Conservation (phyloP, 2,329 filamentous ascomycete species). For the Huntiella omanensis region DNA sequence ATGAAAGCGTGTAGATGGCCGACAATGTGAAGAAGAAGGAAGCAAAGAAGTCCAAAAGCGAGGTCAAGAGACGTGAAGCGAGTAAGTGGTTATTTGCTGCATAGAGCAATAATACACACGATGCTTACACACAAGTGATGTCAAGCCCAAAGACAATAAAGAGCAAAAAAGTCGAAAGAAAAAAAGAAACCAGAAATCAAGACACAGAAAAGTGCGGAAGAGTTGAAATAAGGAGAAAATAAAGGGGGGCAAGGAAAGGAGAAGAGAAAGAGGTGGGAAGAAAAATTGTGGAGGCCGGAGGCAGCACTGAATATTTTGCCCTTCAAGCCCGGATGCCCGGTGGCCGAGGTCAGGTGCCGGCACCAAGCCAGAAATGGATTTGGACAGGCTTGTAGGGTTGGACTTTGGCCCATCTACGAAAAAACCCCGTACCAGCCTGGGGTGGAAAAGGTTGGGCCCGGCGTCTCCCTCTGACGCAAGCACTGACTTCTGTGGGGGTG, state of each 20-base stretch:
- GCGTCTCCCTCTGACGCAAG: background rate
- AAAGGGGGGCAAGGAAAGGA: slow-evolving; percentile 3
- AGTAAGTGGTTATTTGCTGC: background rate
- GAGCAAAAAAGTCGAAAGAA: background rate
- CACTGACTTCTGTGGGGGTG: background rate
- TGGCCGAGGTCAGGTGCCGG: slow-evolving; percentile 12
- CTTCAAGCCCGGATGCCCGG: slow-evolving; percentile 11
- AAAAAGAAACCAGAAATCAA: background rate
- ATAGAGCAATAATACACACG: background rate
- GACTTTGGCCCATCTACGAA: background rate
- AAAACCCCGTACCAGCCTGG: slow-evolving; percentile 1
- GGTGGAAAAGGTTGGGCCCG: background rate
- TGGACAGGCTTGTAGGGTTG: slow-evolving; percentile 2
- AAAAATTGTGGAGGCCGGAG: slow-evolving; percentile 11
- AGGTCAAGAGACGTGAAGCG: too few species aligned
- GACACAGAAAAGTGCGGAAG: background rate
- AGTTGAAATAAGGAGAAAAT: slow-evolving; percentile 1
- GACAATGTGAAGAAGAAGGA: background rate
- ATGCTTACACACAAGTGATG: too few species aligned
- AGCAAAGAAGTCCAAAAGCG: too few species aligned
- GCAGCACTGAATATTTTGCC: slow-evolving; percentile 7
- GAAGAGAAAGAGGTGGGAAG: slow-evolving; percentile 1
- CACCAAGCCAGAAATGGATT: slow-evolving; percentile 6
- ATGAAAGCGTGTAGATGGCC: background rate
- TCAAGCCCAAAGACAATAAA: background rate